Base-by-base conservation (phyloP, 2,329 filamentous ascomycete genomes). In the Periconia sp. region DNA sequence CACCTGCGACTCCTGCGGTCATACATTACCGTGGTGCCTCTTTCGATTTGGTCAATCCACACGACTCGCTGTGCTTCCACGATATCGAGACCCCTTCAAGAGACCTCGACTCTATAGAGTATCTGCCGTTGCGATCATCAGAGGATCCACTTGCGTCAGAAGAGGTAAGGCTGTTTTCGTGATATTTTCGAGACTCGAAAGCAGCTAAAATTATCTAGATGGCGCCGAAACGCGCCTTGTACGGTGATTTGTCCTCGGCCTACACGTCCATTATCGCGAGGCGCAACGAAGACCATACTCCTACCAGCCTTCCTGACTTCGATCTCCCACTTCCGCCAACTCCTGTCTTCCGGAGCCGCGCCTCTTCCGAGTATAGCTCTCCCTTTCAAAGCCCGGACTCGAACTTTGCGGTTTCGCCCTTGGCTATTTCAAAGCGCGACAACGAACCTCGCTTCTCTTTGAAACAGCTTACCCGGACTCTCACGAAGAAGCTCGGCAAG, bases 31-130 rank as follows among this genome's bases (percentile, higher is more conserved):
- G 68, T 17, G 69, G 69, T 32, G 52, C 68, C 3, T 71, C 69
- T 12, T 72, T 72, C 37, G 67, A 72, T 40, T 41, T 72, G 10
- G 60, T 72, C 15, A 72, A 72, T 33, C 68, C 69, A 3, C 68
- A 66, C 54, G 57, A 64, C 25, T 71, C 69, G 3, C 50, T 72
- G 12, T 43, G 60, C 8, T 46, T 66, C 28, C 65, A 66, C 37
- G 56, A 70, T 18, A 65, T 72, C 35, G 66, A 66, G 17, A 69
- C 67, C 13, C 67, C 69, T 4, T 66, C 65, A 12, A 51, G 56
- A 35, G 68, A 70, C 17, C 40, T 64, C n/a, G 66, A 68, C 15
- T 64, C 59, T 8, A 59, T 54, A 38, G 67, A 70, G 6, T 61
- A 63, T 40, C 43, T 69, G 29, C 47, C 57, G 15, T 34, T 63